Evolutionary conservation across 306 rosid species (phyloP), one percentile per base, ranked within the genome.

Genomic region (Prunus persica): DNA sequence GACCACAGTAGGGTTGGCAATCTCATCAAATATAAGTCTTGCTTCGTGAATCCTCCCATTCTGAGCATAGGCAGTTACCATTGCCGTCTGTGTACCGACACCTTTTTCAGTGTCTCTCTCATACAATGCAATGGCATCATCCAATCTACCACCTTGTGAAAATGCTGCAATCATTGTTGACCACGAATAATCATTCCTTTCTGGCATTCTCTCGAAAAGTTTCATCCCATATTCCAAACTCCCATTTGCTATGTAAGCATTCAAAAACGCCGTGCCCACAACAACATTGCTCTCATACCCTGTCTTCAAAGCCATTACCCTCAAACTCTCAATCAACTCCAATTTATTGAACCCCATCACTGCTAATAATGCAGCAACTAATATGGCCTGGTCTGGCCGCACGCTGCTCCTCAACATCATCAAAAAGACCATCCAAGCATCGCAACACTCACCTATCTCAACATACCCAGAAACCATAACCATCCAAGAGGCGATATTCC

Each of bases 31-130:
- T 43, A 71, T 73, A 6, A 12, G 56, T 65, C 69, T 80, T 14
- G 87, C 87, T 25, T 83, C 76, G 2, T 50, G 13, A 20, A 79
- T 79, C 72, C 30, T 65, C 43, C 83, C 86, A 67, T 71, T 67
- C 52, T 65, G 78, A 54, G 86, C 80, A 83, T 75, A 83, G 11
- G 86, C 83, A 57, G 81, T 49, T 13, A 79, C 62, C 65, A 83
- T 32, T n/a, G 78, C 45, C 10, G 87, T 69, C 28, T 62, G 61
- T 71, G 79, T 60, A 47, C 79, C 75, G 51, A 66, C 69, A 58
- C 76, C 51, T 67, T 67, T 76, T 72, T 32, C 77, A 60, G 78
- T 73, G 80, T 72, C 67, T 71, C 80, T 65, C 30, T 69, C 73
- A 73, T 83, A 81, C 13, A 74, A 58, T 50, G 76, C 70, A 50